Evolutionary conservation across 2,329 filamentous ascomycete species (phyloP), one percentile per base, ranked within the genome.

Genomic region (Falciphora oryzae): DNA sequence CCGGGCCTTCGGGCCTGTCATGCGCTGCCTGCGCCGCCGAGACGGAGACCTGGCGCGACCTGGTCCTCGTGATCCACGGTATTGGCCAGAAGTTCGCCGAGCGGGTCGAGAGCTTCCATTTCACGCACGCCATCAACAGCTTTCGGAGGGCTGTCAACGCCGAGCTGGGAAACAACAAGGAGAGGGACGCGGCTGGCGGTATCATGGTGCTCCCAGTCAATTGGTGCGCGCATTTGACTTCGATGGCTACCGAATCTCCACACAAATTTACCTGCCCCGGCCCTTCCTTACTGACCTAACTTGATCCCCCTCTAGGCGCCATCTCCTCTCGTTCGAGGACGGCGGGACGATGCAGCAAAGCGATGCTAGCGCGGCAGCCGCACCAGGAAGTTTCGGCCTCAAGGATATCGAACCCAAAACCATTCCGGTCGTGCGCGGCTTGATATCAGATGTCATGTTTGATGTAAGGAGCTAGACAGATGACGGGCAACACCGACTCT

Each of bases 361-460:
- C 65, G 75, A 35, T 27, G 61, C 57, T 25, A n/a, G 75, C 8
- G 75, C 80, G n/a, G 81, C 88, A 64, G 81, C 83, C 64, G 81
- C 83, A 2, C 79, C 83, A 4, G 81, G 86, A 38, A 88, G 89
- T 56, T 85, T 83, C 69, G 75, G 77, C 0, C 81, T 99, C 18
- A 90, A 93, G 70, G 93, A 98, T 70, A 97, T 99, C 69, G 97
- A 96, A 6, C 93, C 93, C 1, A 85, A 89, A 57, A 95, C 92
- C 0, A 91, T 99, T 35, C 93, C 94, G 0, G 93, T 92, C 0
- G 90, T 99, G n/a, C 89, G 95, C 59, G 92, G 90, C 72, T 87
- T 99, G 73, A 96, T 99, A 67, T 96, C 91, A 57, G 95, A 99
- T 74, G 92, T 99, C 70, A 97, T 99, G 92, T 89, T 98, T 62